Evolutionary conservation across 306 rosid genomes (phyloP).

Genomic region (Malus sylvestris): DNA sequence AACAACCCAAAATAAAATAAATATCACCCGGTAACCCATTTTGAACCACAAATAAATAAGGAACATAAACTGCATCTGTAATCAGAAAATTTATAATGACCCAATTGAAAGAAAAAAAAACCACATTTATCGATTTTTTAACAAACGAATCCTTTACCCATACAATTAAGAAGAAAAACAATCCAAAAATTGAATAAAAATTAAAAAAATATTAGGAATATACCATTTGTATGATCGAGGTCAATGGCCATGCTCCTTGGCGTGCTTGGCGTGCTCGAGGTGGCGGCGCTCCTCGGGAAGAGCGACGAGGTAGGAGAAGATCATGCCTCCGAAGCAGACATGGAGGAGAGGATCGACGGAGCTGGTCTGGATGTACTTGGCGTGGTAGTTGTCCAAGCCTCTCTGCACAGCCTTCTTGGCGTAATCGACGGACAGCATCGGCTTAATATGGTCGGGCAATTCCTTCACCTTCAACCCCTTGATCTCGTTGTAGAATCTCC

Average conservation of each 20-base stretch:
- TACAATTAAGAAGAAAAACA: neutral
- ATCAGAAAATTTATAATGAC: neutral
- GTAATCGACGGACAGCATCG: conserved; percentile 42
- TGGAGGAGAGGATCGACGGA: conserved; percentile 53
- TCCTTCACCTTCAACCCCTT: conserved; percentile 61
- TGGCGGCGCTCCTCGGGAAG: conserved; percentile 87
- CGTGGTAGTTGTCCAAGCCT: conserved; percentile 60
- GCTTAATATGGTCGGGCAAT: conserved; percentile 53
- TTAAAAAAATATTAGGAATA: neutral
- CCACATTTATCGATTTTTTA: neutral
- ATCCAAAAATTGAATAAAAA: neutral
- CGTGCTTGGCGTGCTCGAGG: conserved; percentile 56
- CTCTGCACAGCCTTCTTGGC: conserved; percentile 36
- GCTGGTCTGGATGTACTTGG: conserved; percentile 66
- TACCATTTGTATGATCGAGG: conserved; percentile 14
- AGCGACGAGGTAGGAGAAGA: conserved; percentile 62
- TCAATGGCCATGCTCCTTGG: conserved; percentile 59
- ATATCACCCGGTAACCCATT: neutral
- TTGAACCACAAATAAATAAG: neutral
- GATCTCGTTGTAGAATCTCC: conserved; percentile 59
- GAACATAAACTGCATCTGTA: neutral
- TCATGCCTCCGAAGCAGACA: conserved; percentile 72
- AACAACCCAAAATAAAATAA: neutral
- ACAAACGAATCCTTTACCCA: neutral
- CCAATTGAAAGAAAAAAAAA: neutral